Conservation (phyloP, 1,284 basidiomycete species). For the Papiliotrema fonsecae region DNA sequence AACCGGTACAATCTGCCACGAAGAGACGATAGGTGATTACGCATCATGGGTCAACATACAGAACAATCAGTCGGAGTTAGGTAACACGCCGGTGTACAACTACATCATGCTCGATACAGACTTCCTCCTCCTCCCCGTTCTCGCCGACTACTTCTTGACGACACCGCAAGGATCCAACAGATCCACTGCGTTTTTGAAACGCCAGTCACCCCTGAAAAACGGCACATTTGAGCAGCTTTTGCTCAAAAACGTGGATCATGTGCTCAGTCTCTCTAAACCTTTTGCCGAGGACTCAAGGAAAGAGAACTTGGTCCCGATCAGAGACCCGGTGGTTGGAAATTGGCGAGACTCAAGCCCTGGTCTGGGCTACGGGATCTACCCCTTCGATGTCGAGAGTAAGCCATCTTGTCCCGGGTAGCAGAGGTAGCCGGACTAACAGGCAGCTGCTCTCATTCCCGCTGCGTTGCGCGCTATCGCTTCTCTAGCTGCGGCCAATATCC, state of each 20-base stretch:
- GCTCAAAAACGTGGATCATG: slow-evolving; percentile 39
- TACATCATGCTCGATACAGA: slow-evolving; percentile 52
- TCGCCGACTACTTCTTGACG: slow-evolving; percentile 50
- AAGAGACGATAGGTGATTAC: slow-evolving; percentile 48
- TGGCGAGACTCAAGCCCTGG: slow-evolving; percentile 56
- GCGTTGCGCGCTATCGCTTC: slow-evolving; percentile 51
- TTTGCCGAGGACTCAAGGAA: slow-evolving; percentile 43
- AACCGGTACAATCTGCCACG: slow-evolving; percentile 50
- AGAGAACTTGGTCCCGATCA: slow-evolving; percentile 44
- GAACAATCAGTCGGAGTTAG: slow-evolving; percentile 46
- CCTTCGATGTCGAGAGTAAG: slow-evolving; percentile 52
- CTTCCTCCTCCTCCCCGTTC: slow-evolving; percentile 49
- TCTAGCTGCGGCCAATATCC: slow-evolving; percentile 44
- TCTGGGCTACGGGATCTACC: slow-evolving; percentile 52
- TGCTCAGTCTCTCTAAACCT: slow-evolving; percentile 38
- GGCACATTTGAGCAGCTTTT: slow-evolving; percentile 48
- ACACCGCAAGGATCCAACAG: slow-evolving; percentile 41
- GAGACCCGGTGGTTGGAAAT: slow-evolving; percentile 48
- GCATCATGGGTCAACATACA: slow-evolving; percentile 38
- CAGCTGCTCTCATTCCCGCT: slow-evolving; percentile 52
- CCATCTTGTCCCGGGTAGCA: background rate
- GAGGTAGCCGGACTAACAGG: background rate
- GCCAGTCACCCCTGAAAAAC: slow-evolving; percentile 45
- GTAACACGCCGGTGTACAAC: slow-evolving; percentile 49
- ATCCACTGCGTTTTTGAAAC: slow-evolving; percentile 31